Conservation (phyloP, 148 eudicot species). For the Arbutus unedo region DNA sequence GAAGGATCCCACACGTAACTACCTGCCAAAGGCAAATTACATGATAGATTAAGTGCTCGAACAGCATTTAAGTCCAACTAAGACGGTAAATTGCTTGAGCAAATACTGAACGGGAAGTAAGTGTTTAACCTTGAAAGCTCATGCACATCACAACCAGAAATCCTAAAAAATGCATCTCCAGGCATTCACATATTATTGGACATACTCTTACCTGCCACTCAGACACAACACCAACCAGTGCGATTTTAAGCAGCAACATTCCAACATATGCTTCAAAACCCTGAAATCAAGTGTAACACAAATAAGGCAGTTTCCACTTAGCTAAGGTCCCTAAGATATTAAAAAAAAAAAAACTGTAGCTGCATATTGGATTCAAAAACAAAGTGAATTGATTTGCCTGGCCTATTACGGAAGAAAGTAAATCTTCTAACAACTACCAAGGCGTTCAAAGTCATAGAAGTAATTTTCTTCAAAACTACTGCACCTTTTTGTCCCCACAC, state of each 20-base stretch:
- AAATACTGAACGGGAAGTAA: neutral
- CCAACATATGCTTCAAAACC: conserved; percentile 62
- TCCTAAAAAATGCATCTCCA: neutral
- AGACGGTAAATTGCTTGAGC: neutral
- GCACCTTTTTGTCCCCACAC: neutral
- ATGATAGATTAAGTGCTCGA: neutral
- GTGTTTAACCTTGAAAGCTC: neutral
- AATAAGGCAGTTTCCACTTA: neutral
- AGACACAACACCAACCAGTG: conserved; percentile 40
- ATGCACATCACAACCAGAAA: neutral
- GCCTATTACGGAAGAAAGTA: neutral
- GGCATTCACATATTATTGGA: neutral
- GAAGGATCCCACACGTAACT: conserved; percentile 49
- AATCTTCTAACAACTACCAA: neutral
- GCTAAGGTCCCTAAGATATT: neutral
- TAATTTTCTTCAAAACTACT: neutral
- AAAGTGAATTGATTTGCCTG: neutral
- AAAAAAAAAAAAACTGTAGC: neutral
- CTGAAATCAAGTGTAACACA: conserved; percentile 28
- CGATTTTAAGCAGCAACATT: conserved; percentile 46
- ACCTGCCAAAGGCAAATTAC: conserved; percentile 33
- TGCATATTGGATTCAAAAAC: neutral
- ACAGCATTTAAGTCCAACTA: neutral
- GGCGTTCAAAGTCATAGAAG: neutral
- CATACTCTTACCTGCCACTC: conserved; percentile 53